These are phyloP conservation scores for Cyclotella cryptica DNA, from an alignment of 108 stramenopile genomes.

Conservation along the genomic window DNA sequence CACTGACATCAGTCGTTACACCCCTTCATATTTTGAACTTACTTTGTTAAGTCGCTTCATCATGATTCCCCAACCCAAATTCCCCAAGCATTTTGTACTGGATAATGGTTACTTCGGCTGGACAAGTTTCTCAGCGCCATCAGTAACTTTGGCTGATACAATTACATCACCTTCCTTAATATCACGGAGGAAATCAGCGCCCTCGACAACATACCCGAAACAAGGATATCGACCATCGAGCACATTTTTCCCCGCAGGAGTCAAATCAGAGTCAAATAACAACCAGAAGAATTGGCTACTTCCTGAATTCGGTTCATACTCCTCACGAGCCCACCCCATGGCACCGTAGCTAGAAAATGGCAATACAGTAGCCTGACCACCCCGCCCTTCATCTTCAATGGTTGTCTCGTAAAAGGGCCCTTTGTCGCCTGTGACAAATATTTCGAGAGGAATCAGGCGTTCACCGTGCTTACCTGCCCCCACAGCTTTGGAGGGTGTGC, in stretches of 20 bases:
- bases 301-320: conserved; percentile 94
- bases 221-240: conserved; percentile 93
- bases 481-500: conserved; percentile 75
- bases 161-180: conserved; percentile 95
- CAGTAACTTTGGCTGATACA: conserved; percentile 91
- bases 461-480: conserved; percentile 86
- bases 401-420: conserved; percentile 91
- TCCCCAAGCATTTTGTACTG: not conserved
- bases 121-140: conserved; percentile 70
- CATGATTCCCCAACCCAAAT: no score
- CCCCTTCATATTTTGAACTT: no score
- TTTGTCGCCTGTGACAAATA: conserved; percentile 88
- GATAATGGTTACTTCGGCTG: conserved; percentile 34
- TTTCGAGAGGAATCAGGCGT: conserved; percentile 93
- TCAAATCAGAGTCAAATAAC: conserved; percentile 96
- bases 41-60: no score
- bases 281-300: conserved; percentile 97
- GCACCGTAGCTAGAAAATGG: conserved; percentile 95
- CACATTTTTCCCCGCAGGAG: conserved; percentile 98
- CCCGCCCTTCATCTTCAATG: conserved; percentile 96
- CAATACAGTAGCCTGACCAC: conserved; percentile 92
- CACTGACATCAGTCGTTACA: no score
- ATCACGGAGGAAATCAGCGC: conserved; percentile 90
- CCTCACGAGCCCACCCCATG: conserved; percentile 96
- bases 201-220: conserved; percentile 96